phyloP scores from a whole-genome alignment of 345 rosid genomes.

The Bretschneidera sinensis region DNA sequence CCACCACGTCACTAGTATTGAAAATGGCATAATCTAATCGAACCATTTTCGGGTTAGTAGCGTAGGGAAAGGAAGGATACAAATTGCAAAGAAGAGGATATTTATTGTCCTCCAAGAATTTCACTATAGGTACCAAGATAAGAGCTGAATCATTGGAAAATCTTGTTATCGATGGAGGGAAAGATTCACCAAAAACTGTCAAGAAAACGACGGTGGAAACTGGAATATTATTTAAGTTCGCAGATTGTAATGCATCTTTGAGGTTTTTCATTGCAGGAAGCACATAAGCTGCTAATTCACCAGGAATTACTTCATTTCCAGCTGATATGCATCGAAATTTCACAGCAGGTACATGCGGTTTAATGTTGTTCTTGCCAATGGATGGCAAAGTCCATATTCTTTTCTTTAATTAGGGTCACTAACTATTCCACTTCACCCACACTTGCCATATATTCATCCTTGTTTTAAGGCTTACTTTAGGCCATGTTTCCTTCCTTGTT shows the following conservation, averaged over 20 bases:
- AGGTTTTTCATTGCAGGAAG: slow-evolving; percentile 32
- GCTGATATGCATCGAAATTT: slow-evolving; percentile 21
- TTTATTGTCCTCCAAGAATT: slow-evolving; percentile 2
- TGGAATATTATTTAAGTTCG: slow-evolving; percentile 14
- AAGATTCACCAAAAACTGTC: slow-evolving; percentile 19
- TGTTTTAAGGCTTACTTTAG: no score
- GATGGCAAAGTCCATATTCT: no score
- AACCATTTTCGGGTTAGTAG: neutral
- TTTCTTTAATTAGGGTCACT: no score
- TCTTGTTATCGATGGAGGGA: neutral
- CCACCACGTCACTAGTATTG: neutral
- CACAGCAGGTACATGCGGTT: slow-evolving; percentile 23
- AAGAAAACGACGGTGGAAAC: slow-evolving; percentile 25
- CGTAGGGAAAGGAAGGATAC: neutral
- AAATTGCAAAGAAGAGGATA: slow-evolving; percentile 11
- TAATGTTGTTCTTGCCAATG: no score
- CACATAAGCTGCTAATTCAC: slow-evolving; percentile 17
- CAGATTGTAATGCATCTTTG: slow-evolving; percentile 7
- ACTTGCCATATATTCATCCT: no score
- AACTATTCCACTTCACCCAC: no score
- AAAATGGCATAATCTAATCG: slow-evolving; percentile 12
- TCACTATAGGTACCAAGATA: slow-evolving; percentile 1
- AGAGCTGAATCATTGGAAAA: slow-evolving; percentile 4
- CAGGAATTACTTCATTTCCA: slow-evolving; percentile 45
- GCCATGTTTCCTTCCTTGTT: no score